phyloP scores from a whole-genome alignment of 805 yeast species.

The Cyberlindnera nakhonratchasimensis region DNA sequence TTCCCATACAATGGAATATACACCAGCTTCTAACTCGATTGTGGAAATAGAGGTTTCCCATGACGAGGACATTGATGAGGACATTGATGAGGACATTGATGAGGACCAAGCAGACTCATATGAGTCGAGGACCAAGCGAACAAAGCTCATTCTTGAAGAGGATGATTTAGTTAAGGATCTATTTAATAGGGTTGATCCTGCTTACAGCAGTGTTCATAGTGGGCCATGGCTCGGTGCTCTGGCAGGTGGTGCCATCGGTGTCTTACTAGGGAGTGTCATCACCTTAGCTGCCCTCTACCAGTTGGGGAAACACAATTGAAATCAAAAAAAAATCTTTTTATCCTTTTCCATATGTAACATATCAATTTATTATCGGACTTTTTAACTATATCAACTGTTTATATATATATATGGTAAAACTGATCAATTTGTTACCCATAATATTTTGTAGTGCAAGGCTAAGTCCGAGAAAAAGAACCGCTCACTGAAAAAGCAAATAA shows the following conservation, averaged over 20 bases:
- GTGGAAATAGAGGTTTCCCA: no score
- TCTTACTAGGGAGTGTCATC: conserved; percentile 1
- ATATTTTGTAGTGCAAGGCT: no score
- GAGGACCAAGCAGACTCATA: conserved; percentile 8
- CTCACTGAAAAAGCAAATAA: no score
- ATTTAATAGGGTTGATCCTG: not conserved
- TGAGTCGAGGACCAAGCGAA: not conserved
- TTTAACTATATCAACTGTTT: no score
- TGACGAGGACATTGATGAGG: not conserved
- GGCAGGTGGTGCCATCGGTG: conserved; percentile 8
- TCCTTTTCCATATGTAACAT: no score
- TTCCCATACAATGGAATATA: no score
- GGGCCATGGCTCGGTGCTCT: not conserved
- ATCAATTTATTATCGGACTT: no score
- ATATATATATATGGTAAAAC: no score
- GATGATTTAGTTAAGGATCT: not conserved
- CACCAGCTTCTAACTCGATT: no score
- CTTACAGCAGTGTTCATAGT: not conserved
- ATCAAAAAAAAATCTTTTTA: no score
- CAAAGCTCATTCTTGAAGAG: not conserved
- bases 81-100: conserved; percentile 7
- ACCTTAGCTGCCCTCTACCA: conserved; percentile 6
- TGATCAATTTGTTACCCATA: no score
- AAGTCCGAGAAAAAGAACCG: no score
- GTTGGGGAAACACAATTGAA: not conserved